A percentile compares a stretch with the other conserved stretches of the same genome.
Evolutionary conservation across 306 rosid species (phyloP).

Genomic region (Lotus japonicus): DNA sequence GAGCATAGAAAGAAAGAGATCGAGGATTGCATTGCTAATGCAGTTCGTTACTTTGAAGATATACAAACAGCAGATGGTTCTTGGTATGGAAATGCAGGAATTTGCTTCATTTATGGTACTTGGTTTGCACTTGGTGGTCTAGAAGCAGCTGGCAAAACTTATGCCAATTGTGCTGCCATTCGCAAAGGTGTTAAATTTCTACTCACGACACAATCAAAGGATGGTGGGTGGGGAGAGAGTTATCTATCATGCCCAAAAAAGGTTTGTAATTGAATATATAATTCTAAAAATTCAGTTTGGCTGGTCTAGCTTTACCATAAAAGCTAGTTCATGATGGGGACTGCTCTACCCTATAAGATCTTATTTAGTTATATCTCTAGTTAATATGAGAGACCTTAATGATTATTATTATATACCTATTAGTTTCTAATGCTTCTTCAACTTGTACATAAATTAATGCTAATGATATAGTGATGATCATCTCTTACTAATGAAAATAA

Average conservation of each 20-base stretch:
- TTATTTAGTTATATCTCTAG: too few species aligned
- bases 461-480: neutral
- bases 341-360: too few species aligned
- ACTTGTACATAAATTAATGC: neutral
- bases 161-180: conserved; percentile 29
- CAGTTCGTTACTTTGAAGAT: conserved; percentile 27
- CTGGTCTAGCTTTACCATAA: too few species aligned
- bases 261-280: conserved; percentile 15
- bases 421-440: neutral
- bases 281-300: neutral
- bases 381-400: too few species aligned
- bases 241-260: conserved; percentile 48
- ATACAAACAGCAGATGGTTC: conserved; percentile 37
- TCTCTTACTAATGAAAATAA: neutral
- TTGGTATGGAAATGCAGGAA: conserved; percentile 56
- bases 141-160: conserved; percentile 51
- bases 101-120: conserved; percentile 55
- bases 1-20: conserved; percentile 38
- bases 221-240: conserved; percentile 85
- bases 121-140: conserved; percentile 62
- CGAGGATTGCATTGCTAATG: conserved; percentile 24
- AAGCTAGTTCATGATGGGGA: too few species aligned
- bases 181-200: conserved; percentile 48
- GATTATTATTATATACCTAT: too few species aligned
- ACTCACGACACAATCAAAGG: conserved; percentile 32